phyloP scores from a whole-genome alignment of 345 rosid genomes.

The Salix arbutifolia region DNA sequence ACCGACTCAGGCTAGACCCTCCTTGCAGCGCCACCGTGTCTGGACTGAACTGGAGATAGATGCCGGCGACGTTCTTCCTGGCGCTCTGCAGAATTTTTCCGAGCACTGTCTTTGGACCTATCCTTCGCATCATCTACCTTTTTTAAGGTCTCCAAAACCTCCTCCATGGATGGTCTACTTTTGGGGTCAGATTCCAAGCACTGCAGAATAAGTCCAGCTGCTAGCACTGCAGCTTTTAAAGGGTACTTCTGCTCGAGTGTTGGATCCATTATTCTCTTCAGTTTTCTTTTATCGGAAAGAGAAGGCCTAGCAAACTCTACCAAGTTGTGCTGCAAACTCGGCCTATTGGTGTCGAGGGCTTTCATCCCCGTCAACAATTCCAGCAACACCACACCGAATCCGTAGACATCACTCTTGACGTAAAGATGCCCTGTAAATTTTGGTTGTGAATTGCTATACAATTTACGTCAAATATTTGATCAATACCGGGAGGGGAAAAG shows the following conservation, averaged over 20 bases:
- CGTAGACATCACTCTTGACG: constrained; percentile 79
- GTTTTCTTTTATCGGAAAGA: constrained; percentile 40
- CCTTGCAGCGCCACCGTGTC: background rate
- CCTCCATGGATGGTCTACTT: constrained; percentile 69
- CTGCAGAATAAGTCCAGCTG: constrained; percentile 43
- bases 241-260: constrained; percentile 55
- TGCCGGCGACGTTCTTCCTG: background rate
- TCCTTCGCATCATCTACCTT: constrained; percentile 31
- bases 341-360: constrained; percentile 58
- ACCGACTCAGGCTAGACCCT: background rate
- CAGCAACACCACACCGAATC: constrained; percentile 75
- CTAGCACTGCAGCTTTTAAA: constrained; percentile 32
- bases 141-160: constrained; percentile 42
- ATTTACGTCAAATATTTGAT: background rate
- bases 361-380: constrained; percentile 67
- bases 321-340: constrained; percentile 38
- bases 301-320: constrained; percentile 60
- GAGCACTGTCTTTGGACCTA: constrained; percentile 27
- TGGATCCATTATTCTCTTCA: constrained; percentile 69
- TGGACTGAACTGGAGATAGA: constrained; percentile 6
- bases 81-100: background rate
- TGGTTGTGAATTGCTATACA: background rate
- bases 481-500: background rate
- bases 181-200: constrained; percentile 63
- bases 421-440: constrained; percentile 60